phyloP scores from a whole-genome alignment of 345 rosid genomes.

The Brassica carinata region DNA sequence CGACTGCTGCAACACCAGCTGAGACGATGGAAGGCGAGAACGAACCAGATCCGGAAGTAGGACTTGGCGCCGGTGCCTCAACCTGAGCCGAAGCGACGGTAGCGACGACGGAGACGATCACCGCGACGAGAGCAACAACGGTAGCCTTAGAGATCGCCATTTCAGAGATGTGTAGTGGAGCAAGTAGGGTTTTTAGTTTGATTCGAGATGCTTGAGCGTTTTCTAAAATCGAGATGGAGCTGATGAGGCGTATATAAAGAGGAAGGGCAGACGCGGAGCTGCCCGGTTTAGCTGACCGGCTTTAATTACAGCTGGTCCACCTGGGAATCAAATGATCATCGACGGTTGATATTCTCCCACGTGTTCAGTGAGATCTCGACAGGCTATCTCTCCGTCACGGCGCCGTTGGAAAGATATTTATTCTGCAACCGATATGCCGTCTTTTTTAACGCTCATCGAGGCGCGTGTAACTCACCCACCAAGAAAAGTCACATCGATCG shows the following conservation, averaged over 20 bases:
- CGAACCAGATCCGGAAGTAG: constrained; percentile 51
- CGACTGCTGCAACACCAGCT: constrained; percentile 45
- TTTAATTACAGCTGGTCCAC: constrained; percentile 33
- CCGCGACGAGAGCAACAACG: constrained; percentile 39
- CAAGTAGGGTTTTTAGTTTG: not conserved
- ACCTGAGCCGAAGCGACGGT: constrained; percentile 48
- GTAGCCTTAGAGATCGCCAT: constrained; percentile 53
- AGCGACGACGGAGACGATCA: constrained; percentile 43
- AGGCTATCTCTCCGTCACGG: constrained; percentile 36
- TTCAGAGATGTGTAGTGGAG: not conserved
- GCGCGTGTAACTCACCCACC: constrained; percentile 20
- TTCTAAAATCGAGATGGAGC: not conserved
- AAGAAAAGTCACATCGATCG: not conserved
- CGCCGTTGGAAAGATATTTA: constrained; percentile 32
- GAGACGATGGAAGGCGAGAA: constrained; percentile 47
- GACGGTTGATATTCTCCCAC: constrained; percentile 18
- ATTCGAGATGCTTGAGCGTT: not conserved
- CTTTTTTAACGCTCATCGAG: not conserved
- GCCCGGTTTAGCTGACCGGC: constrained; percentile 39
- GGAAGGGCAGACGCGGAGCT: constrained; percentile 21
- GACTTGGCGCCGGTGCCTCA: constrained; percentile 63
- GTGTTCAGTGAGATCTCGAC: constrained; percentile 22
- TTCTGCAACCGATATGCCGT: not conserved
- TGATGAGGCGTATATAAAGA: constrained; percentile 38
- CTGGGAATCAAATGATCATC: constrained; percentile 3